Conservation (phyloP, 345 rosid genomes). For the Populus euphratica region DNA sequence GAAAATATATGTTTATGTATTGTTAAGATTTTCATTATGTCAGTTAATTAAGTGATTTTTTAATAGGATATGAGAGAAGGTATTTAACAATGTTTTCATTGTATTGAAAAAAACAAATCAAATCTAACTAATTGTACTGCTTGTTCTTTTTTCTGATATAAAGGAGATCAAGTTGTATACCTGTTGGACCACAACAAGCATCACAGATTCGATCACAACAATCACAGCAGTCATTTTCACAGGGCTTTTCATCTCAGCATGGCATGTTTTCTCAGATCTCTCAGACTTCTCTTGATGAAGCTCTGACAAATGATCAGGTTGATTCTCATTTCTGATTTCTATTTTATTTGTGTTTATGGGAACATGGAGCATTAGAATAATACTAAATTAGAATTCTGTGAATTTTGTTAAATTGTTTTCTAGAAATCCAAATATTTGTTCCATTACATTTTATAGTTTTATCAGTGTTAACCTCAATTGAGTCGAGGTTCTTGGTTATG, state of each 20-base stretch:
- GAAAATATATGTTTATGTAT: not conserved
- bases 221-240: slow-evolving; percentile 83
- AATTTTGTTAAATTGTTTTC: not conserved
- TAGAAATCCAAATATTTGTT: not conserved
- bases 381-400: not conserved
- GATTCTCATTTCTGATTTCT: slow-evolving; percentile 12
- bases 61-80: not conserved
- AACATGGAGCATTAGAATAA: not conserved
- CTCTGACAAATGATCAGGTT: slow-evolving; percentile 59
- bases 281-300: slow-evolving; percentile 65
- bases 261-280: slow-evolving; percentile 77
- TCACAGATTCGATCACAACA: slow-evolving; percentile 66
- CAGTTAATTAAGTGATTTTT: not conserved
- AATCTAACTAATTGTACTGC: not conserved
- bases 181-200: slow-evolving; percentile 52
- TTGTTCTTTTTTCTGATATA: slow-evolving; percentile 4
- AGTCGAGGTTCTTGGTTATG: not conserved
- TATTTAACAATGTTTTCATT: not conserved
- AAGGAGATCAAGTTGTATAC: slow-evolving; percentile 54
- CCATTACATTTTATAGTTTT: not conserved
- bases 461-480: not conserved
- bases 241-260: slow-evolving; percentile 79
- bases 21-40: not conserved
- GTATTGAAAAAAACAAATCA: not conserved
- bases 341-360: not conserved